Conservation (phyloP, 2,329 filamentous ascomycete genomes). For the Aspergillus sergii region DNA sequence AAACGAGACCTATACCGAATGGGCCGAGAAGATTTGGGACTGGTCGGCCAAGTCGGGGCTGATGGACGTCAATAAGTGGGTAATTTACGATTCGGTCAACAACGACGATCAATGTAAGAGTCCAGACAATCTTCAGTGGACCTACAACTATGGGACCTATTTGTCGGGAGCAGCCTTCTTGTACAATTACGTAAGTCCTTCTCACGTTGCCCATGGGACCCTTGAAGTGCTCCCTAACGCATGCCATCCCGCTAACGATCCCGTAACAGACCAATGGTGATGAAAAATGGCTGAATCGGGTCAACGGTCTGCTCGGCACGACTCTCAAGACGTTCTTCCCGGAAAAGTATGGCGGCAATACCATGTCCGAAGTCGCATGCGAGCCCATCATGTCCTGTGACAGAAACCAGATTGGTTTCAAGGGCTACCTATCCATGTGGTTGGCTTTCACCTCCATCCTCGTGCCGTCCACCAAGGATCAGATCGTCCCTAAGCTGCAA, state of each 20-base stretch:
- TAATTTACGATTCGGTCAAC: slow-evolving; percentile 65
- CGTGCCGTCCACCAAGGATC: slow-evolving; percentile 57
- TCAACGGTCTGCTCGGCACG: slow-evolving; percentile 57
- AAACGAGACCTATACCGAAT: slow-evolving; percentile 65
- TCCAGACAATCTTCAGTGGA: slow-evolving; percentile 64
- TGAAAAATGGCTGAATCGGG: slow-evolving; percentile 55
- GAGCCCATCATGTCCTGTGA: slow-evolving; percentile 63
- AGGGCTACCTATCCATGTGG: slow-evolving; percentile 68
- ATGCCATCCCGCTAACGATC: not conserved
- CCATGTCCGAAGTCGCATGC: slow-evolving; percentile 67
- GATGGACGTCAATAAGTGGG: slow-evolving; percentile 60
- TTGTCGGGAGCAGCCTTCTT: slow-evolving; percentile 63
- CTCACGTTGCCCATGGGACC: not conserved
- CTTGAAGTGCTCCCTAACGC: not conserved
- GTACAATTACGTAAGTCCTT: slow-evolving; percentile 60
- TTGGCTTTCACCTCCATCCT: slow-evolving; percentile 61
- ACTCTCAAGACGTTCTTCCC: slow-evolving; percentile 52
- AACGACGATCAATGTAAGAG: slow-evolving; percentile 61
- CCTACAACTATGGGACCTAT: slow-evolving; percentile 64
- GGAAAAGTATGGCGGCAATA: slow-evolving; percentile 42
- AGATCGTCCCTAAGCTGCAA: slow-evolving; percentile 58
- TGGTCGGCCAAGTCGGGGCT: slow-evolving; percentile 59
- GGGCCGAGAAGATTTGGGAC: slow-evolving; percentile 38
- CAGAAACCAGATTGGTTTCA: slow-evolving; percentile 70
- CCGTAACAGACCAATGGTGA: slow-evolving; percentile 49